A percentile compares a stretch with the other conserved stretches of the same genome.
Evolutionary conservation across 2,329 filamentous ascomycete genomes (phyloP).

Genomic region (Arachnopeziza araneosa): DNA sequence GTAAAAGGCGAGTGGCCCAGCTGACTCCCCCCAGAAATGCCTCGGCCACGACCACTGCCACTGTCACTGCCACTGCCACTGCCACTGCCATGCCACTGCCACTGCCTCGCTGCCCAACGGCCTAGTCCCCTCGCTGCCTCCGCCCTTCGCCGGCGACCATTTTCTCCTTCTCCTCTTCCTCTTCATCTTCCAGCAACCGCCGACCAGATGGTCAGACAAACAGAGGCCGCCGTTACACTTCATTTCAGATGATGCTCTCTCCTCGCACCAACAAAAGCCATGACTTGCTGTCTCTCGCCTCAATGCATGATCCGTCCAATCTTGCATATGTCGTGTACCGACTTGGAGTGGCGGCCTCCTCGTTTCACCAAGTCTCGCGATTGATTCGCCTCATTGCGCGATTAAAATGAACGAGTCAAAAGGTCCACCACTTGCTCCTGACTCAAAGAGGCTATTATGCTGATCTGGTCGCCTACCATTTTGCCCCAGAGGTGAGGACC

Average conservation of each 20-base stretch:
- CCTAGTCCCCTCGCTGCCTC: not conserved
- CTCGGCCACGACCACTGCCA: too few relatives aligned
- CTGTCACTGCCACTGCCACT: too few relatives aligned
- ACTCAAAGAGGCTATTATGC: not conserved
- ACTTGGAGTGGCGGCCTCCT: not conserved
- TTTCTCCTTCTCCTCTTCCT: not conserved
- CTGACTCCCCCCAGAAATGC: not conserved
- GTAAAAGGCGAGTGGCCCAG: not conserved
- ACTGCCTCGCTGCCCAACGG: not conserved
- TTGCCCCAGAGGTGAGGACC: too few relatives aligned
- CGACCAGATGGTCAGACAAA: not conserved
- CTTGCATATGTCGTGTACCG: not conserved
- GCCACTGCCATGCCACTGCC: too few relatives aligned
- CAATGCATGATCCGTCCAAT: not conserved
- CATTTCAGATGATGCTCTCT: not conserved
- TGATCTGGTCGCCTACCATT: too few relatives aligned
- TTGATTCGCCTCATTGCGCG: not conserved
- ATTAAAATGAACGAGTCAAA: not conserved
- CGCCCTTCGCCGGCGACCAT: not conserved
- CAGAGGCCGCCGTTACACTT: not conserved
- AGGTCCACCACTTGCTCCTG: not conserved
- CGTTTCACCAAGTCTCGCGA: not conserved
- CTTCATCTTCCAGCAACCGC: too few relatives aligned
- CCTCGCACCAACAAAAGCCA: too few relatives aligned
- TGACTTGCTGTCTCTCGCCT: not conserved